phyloP scores from a whole-genome alignment of 768 basidiomycete genomes.

The Dictyophora rubrovolvata region DNA sequence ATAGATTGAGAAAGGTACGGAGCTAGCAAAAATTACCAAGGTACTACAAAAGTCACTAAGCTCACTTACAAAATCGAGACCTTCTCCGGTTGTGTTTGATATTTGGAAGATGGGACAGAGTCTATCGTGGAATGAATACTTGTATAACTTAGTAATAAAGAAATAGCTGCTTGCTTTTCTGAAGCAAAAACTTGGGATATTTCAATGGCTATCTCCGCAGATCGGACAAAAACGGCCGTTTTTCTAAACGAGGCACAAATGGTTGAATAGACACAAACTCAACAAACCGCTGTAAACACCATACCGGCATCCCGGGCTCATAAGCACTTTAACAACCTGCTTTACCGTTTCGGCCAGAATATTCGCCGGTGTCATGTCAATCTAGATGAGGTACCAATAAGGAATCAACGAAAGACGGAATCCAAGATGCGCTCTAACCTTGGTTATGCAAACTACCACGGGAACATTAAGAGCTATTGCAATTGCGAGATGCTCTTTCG shows the following conservation, averaged over 20 bases:
- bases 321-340: constrained; percentile 86
- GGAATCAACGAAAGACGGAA: not conserved
- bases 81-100: constrained; percentile 93
- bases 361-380: constrained; percentile 95
- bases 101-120: constrained; percentile 86
- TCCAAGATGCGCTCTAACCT: constrained; percentile 36
- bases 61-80: constrained; percentile 57
- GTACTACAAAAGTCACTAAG: not conserved
- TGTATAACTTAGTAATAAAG: not conserved
- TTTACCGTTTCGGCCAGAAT: constrained; percentile 85
- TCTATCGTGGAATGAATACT: constrained; percentile 26
- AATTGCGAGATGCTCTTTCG: constrained; percentile 93
- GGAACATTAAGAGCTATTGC: constrained; percentile 89
- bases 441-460: constrained; percentile 88
- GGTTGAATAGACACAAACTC: not conserved
- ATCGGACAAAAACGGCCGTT: constrained; percentile 76
- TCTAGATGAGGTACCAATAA: constrained; percentile 30
- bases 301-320: constrained; percentile 85
- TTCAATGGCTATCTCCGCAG: constrained; percentile 71
- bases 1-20: constrained; percentile 81
- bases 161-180: constrained; percentile 44
- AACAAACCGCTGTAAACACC: constrained; percentile 9
- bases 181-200: constrained; percentile 63
- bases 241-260: constrained; percentile 40
- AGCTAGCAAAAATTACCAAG: constrained; percentile 33